A percentile compares a stretch with the other conserved stretches of the same genome.
These are phyloP conservation scores for Lojkania enalia DNA, from an alignment of 2,329 filamentous ascomycete species.

Conservation along the genomic window DNA sequence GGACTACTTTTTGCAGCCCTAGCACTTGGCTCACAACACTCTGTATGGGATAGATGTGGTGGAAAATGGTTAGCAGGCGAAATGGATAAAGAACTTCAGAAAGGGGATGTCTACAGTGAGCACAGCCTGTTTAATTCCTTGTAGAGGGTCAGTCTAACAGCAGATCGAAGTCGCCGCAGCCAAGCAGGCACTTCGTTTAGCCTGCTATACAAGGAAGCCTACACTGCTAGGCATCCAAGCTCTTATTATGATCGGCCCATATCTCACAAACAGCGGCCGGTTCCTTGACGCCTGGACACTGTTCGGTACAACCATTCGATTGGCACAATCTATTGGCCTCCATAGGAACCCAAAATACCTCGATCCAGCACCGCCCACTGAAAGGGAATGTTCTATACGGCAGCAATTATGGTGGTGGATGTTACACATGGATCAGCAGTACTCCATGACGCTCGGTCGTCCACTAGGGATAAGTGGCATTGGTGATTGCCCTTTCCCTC, in stretches of 20 bases:
- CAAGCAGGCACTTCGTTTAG: conserved; percentile 55
- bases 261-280: conserved; percentile 54
- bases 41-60: conserved; percentile 48
- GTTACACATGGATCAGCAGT: conserved; percentile 57
- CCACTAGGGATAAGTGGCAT: conserved; percentile 55
- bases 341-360: conserved; percentile 54
- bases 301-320: conserved; percentile 53
- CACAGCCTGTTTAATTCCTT: not conserved
- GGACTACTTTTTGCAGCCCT: conserved; percentile 53
- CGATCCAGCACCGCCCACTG: conserved; percentile 46
- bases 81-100: conserved; percentile 41
- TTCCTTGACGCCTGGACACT: conserved; percentile 56
- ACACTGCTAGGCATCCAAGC: conserved; percentile 52
- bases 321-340: conserved; percentile 55
- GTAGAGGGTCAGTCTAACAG: not conserved
- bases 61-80: conserved; percentile 44
- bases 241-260: conserved; percentile 54
- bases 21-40: conserved; percentile 52
- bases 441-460: conserved; percentile 54
- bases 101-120: conserved; percentile 53
- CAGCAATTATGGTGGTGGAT: conserved; percentile 57
- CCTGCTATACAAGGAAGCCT: conserved; percentile 54
- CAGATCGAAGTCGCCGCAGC: conserved; percentile 49
- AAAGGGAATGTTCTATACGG: conserved; percentile 48
- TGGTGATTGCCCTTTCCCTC: conserved; percentile 53